Conservation (phyloP, 2,329 filamentous ascomycete genomes). For the Fusarium continuum region DNA sequence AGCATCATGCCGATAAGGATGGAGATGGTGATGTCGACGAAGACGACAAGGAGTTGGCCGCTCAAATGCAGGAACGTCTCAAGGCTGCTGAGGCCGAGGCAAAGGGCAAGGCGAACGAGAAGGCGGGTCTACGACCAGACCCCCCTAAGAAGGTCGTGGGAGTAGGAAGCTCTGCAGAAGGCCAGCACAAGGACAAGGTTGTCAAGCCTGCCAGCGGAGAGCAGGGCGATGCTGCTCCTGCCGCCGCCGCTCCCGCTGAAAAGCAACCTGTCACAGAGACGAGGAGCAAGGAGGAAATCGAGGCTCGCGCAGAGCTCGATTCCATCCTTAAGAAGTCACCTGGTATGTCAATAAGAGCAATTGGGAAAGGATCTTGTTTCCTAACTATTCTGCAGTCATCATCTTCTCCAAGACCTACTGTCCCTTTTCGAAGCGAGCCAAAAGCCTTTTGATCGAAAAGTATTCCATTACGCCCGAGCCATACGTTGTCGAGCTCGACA, state of each 20-base stretch:
- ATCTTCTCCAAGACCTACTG: conserved; percentile 98
- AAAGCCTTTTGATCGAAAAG: conserved; percentile 81
- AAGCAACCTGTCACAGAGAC: conserved; percentile 60
- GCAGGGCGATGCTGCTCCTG: conserved; percentile 20
- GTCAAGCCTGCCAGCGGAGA: conserved; percentile 49
- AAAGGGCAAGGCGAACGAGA: conserved; percentile 74
- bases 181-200: conserved; percentile 55
- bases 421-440: conserved; percentile 84
- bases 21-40: conserved; percentile 65
- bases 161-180: conserved; percentile 65
- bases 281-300: conserved; percentile 67
- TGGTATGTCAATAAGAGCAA: conserved; percentile 62
- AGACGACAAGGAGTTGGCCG: conserved; percentile 62
- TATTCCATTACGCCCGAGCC: conserved; percentile 86
- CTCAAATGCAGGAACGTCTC: conserved; percentile 67
- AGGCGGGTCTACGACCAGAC: conserved; percentile 69
- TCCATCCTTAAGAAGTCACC: conserved; percentile 84
- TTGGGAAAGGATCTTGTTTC: background rate
- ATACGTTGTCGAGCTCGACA: conserved; percentile 89
- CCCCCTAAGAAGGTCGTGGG: conserved; percentile 66
- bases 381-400: conserved; percentile 68
- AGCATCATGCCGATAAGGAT: conserved; percentile 59
- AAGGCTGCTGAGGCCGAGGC: conserved; percentile 74
- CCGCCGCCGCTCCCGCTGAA: conserved; percentile 16
- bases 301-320: conserved; percentile 77